Evolutionary conservation across 2,329 filamentous ascomycete species (phyloP).

Genomic region (Epicoccum sorghinum): DNA sequence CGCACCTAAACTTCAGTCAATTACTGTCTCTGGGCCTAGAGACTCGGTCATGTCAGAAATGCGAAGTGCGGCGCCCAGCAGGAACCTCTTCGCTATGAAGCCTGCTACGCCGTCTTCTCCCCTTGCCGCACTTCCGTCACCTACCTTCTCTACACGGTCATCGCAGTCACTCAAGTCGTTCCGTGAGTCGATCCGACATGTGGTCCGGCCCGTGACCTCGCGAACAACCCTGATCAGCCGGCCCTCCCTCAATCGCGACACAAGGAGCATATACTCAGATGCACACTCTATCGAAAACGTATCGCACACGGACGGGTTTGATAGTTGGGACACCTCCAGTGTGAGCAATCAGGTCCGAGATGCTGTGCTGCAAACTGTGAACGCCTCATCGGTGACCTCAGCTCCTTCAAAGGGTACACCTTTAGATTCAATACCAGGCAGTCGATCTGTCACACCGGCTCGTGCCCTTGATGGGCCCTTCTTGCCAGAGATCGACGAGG

Average conservation of each 20-base stretch:
- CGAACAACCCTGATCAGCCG: constrained; percentile 44
- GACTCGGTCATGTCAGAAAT: constrained; percentile 47
- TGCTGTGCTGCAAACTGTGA: constrained; percentile 35
- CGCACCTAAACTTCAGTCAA: constrained; percentile 23
- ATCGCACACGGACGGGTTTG: constrained; percentile 65
- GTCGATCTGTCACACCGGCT: constrained; percentile 69
- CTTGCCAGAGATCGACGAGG: constrained; percentile 31
- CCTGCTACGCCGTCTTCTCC: constrained; percentile 34
- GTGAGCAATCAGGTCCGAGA: constrained; percentile 69
- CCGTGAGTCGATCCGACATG: constrained; percentile 46
- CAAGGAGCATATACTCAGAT: constrained; percentile 44
- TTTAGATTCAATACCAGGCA: constrained; percentile 74
- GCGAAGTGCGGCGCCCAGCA: constrained; percentile 29
- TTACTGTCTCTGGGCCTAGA: constrained; percentile 35
- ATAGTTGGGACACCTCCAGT: constrained; percentile 75
- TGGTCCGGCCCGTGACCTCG: constrained; percentile 47
- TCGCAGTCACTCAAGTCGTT: constrained; percentile 45
- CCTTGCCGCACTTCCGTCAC: constrained; percentile 41
- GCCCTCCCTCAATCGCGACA: constrained; percentile 39
- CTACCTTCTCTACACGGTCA: constrained; percentile 44
- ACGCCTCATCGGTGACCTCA: background rate
- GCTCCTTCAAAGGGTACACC: constrained; percentile 54
- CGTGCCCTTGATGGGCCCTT: constrained; percentile 62
- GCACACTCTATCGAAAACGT: constrained; percentile 42
- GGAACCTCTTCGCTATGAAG: constrained; percentile 34